A percentile compares a stretch with the other conserved stretches of the same genome.
phyloP scores from a whole-genome alignment of 225 moss, liverwort and hornwort species.

The Polytrichum commune region DNA sequence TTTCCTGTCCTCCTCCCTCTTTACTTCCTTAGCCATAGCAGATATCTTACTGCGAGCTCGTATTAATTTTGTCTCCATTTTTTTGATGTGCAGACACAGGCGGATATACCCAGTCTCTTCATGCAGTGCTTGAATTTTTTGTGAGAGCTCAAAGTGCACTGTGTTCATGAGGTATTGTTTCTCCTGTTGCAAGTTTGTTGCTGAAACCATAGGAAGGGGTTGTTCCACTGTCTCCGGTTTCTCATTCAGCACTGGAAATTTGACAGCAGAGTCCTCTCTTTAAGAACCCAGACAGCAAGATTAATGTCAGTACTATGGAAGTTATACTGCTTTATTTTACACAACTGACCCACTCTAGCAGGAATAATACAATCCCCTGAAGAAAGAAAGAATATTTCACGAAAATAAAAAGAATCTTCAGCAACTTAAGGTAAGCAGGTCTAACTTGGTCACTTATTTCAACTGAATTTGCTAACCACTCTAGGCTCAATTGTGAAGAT shows the following conservation, averaged over 20 bases:
- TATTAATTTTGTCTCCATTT: conserved; percentile 42
- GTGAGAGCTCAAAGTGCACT: conserved; percentile 27
- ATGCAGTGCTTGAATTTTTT: conserved; percentile 40
- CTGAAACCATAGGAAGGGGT: conserved; percentile 13
- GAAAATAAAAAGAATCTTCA: background rate
- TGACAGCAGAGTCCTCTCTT: conserved; percentile 32
- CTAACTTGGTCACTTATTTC: no score
- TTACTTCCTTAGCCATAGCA: conserved; percentile 43
- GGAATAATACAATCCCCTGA: no score
- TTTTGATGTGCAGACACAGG: conserved; percentile 33
- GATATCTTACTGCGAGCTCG: conserved; percentile 34
- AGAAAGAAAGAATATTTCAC: no score
- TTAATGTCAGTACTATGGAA: no score
- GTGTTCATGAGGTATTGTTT: conserved; percentile 19
- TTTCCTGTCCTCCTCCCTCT: conserved; percentile 39
- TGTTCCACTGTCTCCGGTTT: conserved; percentile 6
- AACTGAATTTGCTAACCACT: no score
- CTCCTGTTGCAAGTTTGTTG: conserved; percentile 10
- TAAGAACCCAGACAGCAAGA: no score
- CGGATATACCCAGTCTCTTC: conserved; percentile 44
- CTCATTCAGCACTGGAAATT: conserved; percentile 42
- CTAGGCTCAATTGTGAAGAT: no score
- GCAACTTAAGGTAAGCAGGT: no score
- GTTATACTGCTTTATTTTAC: no score
- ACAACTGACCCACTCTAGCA: no score